These are phyloP conservation scores for Chytridium lagenaria DNA, from an alignment of 371 early-diverging fungal genomes.

Conservation along the genomic window DNA sequence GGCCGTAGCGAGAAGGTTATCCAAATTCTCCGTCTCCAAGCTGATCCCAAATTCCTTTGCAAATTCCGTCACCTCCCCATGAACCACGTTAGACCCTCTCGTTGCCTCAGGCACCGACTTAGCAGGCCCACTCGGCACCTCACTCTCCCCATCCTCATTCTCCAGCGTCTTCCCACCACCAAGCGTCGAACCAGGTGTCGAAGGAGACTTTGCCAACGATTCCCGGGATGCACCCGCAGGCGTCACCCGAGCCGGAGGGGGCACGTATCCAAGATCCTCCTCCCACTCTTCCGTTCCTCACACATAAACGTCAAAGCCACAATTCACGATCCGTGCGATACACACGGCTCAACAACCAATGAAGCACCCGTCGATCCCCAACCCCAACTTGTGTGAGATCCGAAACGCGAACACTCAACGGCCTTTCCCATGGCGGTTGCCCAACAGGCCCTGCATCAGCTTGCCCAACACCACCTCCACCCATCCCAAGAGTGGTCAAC, in stretches of 20 bases:
- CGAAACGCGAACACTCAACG: background rate
- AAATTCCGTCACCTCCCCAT: background rate
- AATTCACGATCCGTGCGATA: slow-evolving; percentile 3
- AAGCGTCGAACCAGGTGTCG: background rate
- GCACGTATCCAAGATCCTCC: background rate
- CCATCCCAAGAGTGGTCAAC: background rate
- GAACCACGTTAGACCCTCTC: background rate
- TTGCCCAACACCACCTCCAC: slow-evolving; percentile 5
- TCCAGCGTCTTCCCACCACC: background rate
- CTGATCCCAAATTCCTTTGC: background rate
- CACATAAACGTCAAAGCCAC: slow-evolving; percentile 8
- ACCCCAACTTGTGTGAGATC: slow-evolving; percentile 3
- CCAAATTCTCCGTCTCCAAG: background rate
- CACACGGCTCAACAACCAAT: slow-evolving; percentile 11
- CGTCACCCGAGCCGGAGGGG: background rate
- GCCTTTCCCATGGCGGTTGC: slow-evolving; percentile 18
- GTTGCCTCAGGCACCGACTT: background rate
- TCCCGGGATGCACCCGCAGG: background rate
- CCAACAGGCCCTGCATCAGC: background rate
- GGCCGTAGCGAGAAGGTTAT: background rate
- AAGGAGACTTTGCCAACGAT: background rate
- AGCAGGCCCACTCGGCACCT: background rate
- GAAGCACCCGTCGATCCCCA: background rate
- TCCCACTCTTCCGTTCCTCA: background rate
- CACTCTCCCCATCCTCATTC: background rate